Conservation (phyloP, 2,329 filamentous ascomycete species). For the Botryotinia narcissicola region DNA sequence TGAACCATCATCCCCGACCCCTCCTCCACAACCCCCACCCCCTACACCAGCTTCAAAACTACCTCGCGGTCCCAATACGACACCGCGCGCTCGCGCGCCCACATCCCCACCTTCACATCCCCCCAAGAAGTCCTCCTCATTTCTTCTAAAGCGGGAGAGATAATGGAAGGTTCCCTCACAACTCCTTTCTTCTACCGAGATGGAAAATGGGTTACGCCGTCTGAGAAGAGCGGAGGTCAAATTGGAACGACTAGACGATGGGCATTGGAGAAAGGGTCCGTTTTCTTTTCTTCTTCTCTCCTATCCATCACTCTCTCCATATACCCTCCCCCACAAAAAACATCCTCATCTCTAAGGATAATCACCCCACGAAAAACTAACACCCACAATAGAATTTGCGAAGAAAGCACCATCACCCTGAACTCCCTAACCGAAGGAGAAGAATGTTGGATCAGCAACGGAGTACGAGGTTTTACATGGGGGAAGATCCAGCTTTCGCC, state of each 20-base stretch:
- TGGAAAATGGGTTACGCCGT: constrained; percentile 77
- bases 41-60: constrained; percentile 76
- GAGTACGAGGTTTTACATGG: constrained; percentile 72
- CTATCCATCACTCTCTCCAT: not conserved
- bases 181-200: constrained; percentile 77
- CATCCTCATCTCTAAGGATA: too few relatives aligned
- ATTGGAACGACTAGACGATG: constrained; percentile 79
- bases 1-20: constrained; percentile 37
- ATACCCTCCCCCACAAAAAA: too few relatives aligned
- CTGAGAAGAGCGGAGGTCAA: constrained; percentile 74
- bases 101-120: constrained; percentile 43
- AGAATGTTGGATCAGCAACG: constrained; percentile 85
- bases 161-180: constrained; percentile 85
- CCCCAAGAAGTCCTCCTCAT: constrained; percentile 72
- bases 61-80: constrained; percentile 72
- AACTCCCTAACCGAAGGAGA: constrained; percentile 68
- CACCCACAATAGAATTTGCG: constrained; percentile 49
- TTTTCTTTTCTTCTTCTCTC: not conserved
- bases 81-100: constrained; percentile 60
- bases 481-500: constrained; percentile 40
- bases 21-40: constrained; percentile 53
- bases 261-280: constrained; percentile 66
- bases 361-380: not conserved
- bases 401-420: constrained; percentile 60
- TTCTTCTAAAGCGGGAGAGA: constrained; percentile 54